Conservation (phyloP, 2,329 filamentous ascomycete genomes). For the Clarireedia homoeocarpa region DNA sequence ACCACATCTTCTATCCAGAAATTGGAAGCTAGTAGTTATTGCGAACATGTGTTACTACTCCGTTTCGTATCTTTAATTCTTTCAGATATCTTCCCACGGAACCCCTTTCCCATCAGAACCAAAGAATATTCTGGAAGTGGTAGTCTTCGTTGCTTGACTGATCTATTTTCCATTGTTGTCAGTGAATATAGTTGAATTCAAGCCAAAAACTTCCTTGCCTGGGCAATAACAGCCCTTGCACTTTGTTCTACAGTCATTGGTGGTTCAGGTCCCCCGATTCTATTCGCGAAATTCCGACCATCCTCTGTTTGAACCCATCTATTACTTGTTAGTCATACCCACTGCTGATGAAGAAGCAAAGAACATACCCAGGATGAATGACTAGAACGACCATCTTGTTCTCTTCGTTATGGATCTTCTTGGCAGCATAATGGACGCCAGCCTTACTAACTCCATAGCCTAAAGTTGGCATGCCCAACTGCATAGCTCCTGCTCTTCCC, state of each 20-base stretch:
- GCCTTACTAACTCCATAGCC: constrained; percentile 39
- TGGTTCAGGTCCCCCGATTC: constrained; percentile 28
- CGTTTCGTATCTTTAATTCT: no score
- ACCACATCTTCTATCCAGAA: no score
- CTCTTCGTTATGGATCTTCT: constrained; percentile 33
- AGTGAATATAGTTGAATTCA: neutral
- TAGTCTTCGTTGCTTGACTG: constrained; percentile 32
- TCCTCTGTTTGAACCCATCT: constrained; percentile 36
- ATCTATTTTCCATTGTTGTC: constrained; percentile 13
- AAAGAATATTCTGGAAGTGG: constrained; percentile 23
- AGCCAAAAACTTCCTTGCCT: constrained; percentile 16
- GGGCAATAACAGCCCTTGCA: constrained; percentile 27
- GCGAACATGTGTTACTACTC: no score
- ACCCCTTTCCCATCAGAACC: constrained; percentile 17
- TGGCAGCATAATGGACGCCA: constrained; percentile 30
- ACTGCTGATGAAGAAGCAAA: neutral
- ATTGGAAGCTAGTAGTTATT: no score
- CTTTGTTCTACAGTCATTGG: constrained; percentile 31
- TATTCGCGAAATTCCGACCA: constrained; percentile 31
- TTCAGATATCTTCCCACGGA: constrained; percentile 11
- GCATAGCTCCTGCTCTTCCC: constrained; percentile 20
- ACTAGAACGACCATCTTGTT: constrained; percentile 29
- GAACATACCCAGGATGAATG: constrained; percentile 24
- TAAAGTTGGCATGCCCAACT: constrained; percentile 13
- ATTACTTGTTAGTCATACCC: neutral